Evolutionary conservation across 495 filamentous ascomycete species (phyloP).

Genomic region (Ascodesmis nigricans): DNA sequence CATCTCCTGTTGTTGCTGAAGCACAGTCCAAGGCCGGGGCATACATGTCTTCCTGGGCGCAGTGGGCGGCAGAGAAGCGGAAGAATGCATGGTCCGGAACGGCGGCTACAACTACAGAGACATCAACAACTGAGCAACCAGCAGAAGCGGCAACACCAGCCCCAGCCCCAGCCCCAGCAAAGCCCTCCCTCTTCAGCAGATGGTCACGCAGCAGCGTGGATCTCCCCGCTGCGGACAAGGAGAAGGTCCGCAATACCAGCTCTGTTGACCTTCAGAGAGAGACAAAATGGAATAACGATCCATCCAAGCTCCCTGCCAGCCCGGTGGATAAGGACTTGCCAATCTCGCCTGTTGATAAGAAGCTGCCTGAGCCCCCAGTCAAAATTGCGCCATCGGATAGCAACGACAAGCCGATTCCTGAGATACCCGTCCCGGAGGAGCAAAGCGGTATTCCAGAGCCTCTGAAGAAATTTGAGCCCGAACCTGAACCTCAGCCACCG

Average conservation of each 20-base stretch:
- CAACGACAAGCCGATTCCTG: constrained; percentile 1
- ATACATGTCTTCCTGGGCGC: constrained; percentile 85
- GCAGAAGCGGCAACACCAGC: constrained; percentile 2
- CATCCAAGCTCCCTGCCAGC: neutral
- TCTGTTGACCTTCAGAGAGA: constrained; percentile 3
- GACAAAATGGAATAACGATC: neutral
- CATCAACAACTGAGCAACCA: constrained; percentile 1
- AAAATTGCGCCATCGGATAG: neutral
- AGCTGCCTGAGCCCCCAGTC: neutral
- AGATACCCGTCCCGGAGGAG: constrained; percentile 2
- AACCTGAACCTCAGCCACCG: neutral
- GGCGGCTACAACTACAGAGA: constrained; percentile 15
- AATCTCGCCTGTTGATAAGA: neutral
- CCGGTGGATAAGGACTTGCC: constrained; percentile 4
- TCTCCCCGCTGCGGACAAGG: neutral
- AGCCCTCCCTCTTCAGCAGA: constrained; percentile 1
- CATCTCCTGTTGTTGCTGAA: constrained; percentile 19
- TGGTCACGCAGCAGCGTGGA: constrained; percentile 3
- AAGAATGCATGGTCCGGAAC: constrained; percentile 36
- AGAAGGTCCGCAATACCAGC: neutral
- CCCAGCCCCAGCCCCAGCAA: neutral
- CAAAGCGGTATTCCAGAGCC: neutral
- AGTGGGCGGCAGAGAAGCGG: constrained; percentile 79
- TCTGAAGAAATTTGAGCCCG: neutral
- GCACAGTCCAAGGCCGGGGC: constrained; percentile 47